Base-by-base conservation (phyloP, 2,329 filamentous ascomycete genomes). In the Fusarium sp. region DNA sequence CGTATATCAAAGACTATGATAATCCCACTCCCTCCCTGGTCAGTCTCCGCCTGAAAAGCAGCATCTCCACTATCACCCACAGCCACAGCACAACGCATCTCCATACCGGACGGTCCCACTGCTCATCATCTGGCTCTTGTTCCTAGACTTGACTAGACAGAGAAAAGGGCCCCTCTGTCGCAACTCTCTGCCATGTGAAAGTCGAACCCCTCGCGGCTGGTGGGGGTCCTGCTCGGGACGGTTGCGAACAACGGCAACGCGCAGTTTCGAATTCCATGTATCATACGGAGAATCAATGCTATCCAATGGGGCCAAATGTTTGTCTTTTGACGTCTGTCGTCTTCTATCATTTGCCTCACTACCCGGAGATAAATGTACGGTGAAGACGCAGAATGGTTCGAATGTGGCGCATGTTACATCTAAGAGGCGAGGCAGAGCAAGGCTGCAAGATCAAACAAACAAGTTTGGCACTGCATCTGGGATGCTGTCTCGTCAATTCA, bases 61-160 rank as follows among this genome's bases (percentile, higher is more conserved):
- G 30, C 27, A 62, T 66, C 61, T 27, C 65, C 65, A 66, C 65
- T 53, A 37, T 58, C 22, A 40, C 22, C 37, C 30, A 47, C 43
- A 49, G 37, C 53, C 63, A 66, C 35, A 62, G 35, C 41, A 62
- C 53, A 52, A 57, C 67, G 45, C 58, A 35, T 52, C 58, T 67
- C 68, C 61, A 70, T 68, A 71, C 69, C 49, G 23, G 68, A 72
- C 54, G 62, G 67, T 70, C 71, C 71, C 71, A 72, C 71, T 43
- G 27, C 32, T 59, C 57, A 37, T 58, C 59, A 47, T 52, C 39
- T 64, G 59, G 59, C 39, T 64, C 61, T 58, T 37, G 61, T 64
- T 64, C 61, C 61, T 64, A 64, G 61, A 64, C 59, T 64, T 64
- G 59, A 64, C 61, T 61, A 53, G 62, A 61, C 47, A 66, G 43